Base-by-base conservation (phyloP, 192 early-diverging fungal genomes). In the Spizellomyces punctatus region DNA sequence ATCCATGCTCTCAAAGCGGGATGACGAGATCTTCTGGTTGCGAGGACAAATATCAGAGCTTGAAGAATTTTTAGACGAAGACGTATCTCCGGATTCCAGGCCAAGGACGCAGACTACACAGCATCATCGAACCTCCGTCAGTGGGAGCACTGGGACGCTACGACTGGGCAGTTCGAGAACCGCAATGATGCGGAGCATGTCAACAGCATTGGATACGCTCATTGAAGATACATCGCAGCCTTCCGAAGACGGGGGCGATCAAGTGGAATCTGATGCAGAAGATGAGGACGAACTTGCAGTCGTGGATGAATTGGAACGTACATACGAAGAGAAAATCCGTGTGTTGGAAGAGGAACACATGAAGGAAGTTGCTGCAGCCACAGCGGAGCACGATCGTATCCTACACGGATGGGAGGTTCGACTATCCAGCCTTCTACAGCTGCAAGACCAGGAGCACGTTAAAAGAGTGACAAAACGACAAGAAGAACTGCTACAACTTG, bases 11-110 rank as follows among this genome's bases (percentile, higher is more conserved):
- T 22, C 64, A 10, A 16, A 52, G 43, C 58, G 43, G 8, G 73
- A 75, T 54, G 66, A 67, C 22, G 58, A 58, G 14, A 75, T 75
- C 46, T 67, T 75, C 59, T 43, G 57, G 42, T 60, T 75, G 19
- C 65, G 73, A 6, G 66, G 46, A 16, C 57, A 41, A 17, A 62
- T 75, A n/a, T 50, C 60, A 8, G 66, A 75, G 54, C 66, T 75
- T 21, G 66, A 69, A 19, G 73, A 75, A 36, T 17, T n/a, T 27
- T 17, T 58, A 17, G 73, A 75, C 66, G 58, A 75, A 42, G 58
- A 67, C 8, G 52, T 16, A 5, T 36, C 21, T 0, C 55, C 52
- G 6, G 41, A n/a, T 9, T 10, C 54, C 19, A 59, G 10, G 19
- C 22, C 66, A 17, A 17, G 17, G 59, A 42, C 22, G 16, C 42